Conservation (phyloP, 345 rosid species). For the Bruguiera gymnorhiza region DNA sequence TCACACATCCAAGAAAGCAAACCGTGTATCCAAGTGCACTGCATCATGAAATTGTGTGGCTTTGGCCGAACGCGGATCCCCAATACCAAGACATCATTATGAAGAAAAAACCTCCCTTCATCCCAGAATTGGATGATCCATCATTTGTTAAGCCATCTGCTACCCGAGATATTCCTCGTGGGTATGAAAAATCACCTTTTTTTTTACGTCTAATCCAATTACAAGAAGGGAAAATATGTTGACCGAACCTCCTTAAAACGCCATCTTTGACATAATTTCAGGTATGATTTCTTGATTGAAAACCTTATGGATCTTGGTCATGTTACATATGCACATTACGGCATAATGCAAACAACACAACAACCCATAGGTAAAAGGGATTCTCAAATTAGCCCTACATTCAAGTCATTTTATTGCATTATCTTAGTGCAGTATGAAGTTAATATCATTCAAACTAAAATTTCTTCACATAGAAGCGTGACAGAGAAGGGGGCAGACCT, state of each 20-base stretch:
- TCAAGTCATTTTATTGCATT: not conserved
- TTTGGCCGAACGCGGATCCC: constrained; percentile 86
- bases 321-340: constrained; percentile 86
- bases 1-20: constrained; percentile 63
- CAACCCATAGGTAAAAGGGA: constrained; percentile 38
- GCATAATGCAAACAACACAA: constrained; percentile 43
- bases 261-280: constrained; percentile 20
- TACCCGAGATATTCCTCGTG: constrained; percentile 76
- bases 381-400: not conserved
- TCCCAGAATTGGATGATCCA: constrained; percentile 76
- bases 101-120: constrained; percentile 65
- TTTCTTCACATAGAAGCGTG: constrained; percentile 49
- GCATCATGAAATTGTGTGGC: constrained; percentile 83
- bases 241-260: too few relatives aligned
- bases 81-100: constrained; percentile 54
- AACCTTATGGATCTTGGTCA: constrained; percentile 94
- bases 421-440: not conserved
- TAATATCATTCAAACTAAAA: constrained; percentile 5
- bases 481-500: constrained; percentile 90
- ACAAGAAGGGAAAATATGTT: too few relatives aligned
- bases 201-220: too few relatives aligned
- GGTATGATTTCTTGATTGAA: constrained; percentile 78
- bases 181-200: constrained; percentile 32
- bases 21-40: constrained; percentile 71
- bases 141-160: constrained; percentile 53